Evolutionary conservation across 2,329 filamentous ascomycete species (phyloP).

Genomic region (Phialemoniopsis sp.): DNA sequence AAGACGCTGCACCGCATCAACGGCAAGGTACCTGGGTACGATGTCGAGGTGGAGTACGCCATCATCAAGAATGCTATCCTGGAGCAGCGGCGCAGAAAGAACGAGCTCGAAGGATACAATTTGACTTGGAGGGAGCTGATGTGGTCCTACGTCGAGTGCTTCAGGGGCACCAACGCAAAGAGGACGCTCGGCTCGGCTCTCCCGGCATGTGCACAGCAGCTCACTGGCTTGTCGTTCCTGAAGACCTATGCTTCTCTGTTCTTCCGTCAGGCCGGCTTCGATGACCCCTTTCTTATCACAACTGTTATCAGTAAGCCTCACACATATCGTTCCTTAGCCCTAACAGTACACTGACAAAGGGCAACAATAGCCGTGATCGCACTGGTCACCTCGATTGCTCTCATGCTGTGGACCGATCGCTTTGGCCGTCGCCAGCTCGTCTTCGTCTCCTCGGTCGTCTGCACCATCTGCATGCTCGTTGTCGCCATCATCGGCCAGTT

Average conservation of each 20-base stretch:
- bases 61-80: slow-evolving; percentile 13
- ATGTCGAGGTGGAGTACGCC: slow-evolving; percentile 12
- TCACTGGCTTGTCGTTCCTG: slow-evolving; percentile 15
- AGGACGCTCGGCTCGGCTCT: slow-evolving; percentile 10
- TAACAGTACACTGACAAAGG: neutral
- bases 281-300: slow-evolving; percentile 14
- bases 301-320: slow-evolving; percentile 10
- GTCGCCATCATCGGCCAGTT: slow-evolving; percentile 10
- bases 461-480: slow-evolving; percentile 6
- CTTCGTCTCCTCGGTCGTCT: slow-evolving; percentile 6
- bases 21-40: slow-evolving; percentile 8
- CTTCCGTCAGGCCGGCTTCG: slow-evolving; percentile 16
- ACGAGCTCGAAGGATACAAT: slow-evolving; percentile 2
- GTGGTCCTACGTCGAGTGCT: slow-evolving; percentile 12
- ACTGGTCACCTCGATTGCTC: slow-evolving; percentile 6
- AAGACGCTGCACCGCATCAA: slow-evolving; percentile 10
- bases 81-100: slow-evolving; percentile 6
- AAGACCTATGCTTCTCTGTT: slow-evolving; percentile 14
- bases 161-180: slow-evolving; percentile 7
- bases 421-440: slow-evolving; percentile 11
- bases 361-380: slow-evolving; percentile 7
- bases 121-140: slow-evolving; percentile 1
- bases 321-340: neutral
- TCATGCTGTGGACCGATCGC: slow-evolving; percentile 7
- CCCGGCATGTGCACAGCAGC: slow-evolving; percentile 12